Evolutionary conservation across 2,329 filamentous ascomycete species (phyloP).

Genomic region (Botryotinia globosa): DNA sequence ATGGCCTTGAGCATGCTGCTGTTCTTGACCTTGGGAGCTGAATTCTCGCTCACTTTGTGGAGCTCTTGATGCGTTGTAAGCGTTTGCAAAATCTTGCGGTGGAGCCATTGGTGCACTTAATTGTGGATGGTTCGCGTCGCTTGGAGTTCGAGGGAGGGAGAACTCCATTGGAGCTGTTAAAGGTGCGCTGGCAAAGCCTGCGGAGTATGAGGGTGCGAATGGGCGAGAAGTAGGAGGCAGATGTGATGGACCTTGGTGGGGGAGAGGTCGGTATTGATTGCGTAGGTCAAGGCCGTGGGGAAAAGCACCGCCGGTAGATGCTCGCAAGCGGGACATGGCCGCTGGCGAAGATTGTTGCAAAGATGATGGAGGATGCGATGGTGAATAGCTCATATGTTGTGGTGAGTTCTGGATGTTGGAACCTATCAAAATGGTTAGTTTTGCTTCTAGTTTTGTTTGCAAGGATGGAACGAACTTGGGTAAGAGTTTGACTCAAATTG

Average conservation of each 20-base stretch:
- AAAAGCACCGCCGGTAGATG: slow-evolving; percentile 48
- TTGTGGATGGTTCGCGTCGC: slow-evolving; percentile 45
- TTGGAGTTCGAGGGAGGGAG: slow-evolving; percentile 46
- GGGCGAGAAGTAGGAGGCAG: slow-evolving; percentile 35
- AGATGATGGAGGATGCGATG: slow-evolving; percentile 41
- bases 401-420: slow-evolving; percentile 48
- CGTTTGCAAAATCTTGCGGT: slow-evolving; percentile 47
- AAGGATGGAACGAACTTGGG: slow-evolving; percentile 43
- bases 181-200: slow-evolving; percentile 53
- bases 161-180: slow-evolving; percentile 54
- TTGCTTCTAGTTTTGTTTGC: slow-evolving; percentile 28
- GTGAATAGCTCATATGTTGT: slow-evolving; percentile 50
- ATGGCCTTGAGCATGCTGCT: slow-evolving; percentile 29
- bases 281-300: slow-evolving; percentile 47
- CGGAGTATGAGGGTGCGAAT: slow-evolving; percentile 45
- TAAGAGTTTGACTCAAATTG: slow-evolving; percentile 53
- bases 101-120: slow-evolving; percentile 54
- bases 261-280: slow-evolving; percentile 45
- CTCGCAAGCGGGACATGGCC: slow-evolving; percentile 46
- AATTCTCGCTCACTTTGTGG: slow-evolving; percentile 30
- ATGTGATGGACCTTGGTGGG: slow-evolving; percentile 34
- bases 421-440: slow-evolving; percentile 39
- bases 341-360: slow-evolving; percentile 47
- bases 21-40: slow-evolving; percentile 23
- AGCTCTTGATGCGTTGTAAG: slow-evolving; percentile 32